phyloP scores from a whole-genome alignment of 2,329 filamentous ascomycete species.

The Chlorencoelia australis region DNA sequence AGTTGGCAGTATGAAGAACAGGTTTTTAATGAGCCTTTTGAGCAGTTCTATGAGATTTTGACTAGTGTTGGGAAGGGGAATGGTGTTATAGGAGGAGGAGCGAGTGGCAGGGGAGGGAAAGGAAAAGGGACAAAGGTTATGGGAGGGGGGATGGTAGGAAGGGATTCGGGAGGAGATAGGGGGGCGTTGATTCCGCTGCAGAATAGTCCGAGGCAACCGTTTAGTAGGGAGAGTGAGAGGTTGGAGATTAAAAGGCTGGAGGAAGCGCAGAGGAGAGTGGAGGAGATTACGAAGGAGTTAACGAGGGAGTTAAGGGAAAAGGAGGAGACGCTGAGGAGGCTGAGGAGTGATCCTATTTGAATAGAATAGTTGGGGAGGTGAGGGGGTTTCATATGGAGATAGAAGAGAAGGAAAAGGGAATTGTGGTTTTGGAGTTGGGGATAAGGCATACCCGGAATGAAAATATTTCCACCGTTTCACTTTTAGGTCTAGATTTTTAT shows the following conservation, averaged over 20 bases:
- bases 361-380: too few relatives aligned
- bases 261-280: slow-evolving; percentile 55
- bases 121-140: slow-evolving; percentile 43
- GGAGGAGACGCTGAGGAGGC: slow-evolving; percentile 16
- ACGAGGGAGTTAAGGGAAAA: slow-evolving; percentile 19
- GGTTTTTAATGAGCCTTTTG: slow-evolving; percentile 93
- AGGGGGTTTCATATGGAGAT: too few relatives aligned
- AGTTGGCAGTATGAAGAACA: slow-evolving; percentile 87
- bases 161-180: slow-evolving; percentile 45
- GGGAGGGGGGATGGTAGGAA: slow-evolving; percentile 28
- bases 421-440: too few relatives aligned
- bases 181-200: slow-evolving; percentile 66
- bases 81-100: too few relatives aligned
- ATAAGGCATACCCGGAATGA: too few relatives aligned
- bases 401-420: too few relatives aligned
- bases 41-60: slow-evolving; percentile 80
- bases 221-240: slow-evolving; percentile 60
- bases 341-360: too few relatives aligned
- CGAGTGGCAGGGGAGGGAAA: slow-evolving; percentile 43
- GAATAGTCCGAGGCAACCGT: slow-evolving; percentile 59
- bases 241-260: slow-evolving; percentile 49
- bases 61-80: too few relatives aligned
- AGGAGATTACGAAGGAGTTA: slow-evolving; percentile 30
- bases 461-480: too few relatives aligned
- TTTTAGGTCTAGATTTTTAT: too few relatives aligned